Evolutionary conservation across 2,329 filamentous ascomycete species (phyloP), one percentile per base, ranked within the genome.

Genomic region (Ascochyta pisi): DNA sequence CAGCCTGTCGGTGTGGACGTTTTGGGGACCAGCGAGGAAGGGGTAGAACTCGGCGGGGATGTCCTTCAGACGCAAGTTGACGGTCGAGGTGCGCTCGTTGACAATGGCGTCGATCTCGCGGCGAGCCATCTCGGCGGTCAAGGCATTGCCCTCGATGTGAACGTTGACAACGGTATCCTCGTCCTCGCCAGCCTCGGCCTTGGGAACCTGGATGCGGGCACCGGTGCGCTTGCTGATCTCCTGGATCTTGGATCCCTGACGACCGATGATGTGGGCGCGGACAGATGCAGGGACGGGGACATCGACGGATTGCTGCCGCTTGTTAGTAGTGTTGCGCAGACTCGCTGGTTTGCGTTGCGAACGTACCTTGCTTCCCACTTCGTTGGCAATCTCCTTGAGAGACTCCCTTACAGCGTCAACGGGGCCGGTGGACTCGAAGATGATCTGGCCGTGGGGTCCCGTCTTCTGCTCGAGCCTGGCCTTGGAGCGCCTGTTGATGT

Each of bases 31-130:
- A 23, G 92, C 89, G 75, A 99, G 89, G 81, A 99, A 99, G 48
- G 94, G 94, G 78, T 95, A 99, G 77, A 95, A 96, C 73, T 96
- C 92, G 24, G 92, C 86, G 7, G 95, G 93, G 57, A 99, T 89
- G 44, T 88, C 87, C 76, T 89, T 91, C 63, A 99, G 78, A 67
- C 90, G 91, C 54, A 92, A 84, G 78, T 86, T 95, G 70, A 93
- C 85, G 65, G 89, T 94, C 51, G 91, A 89, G 49, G 90, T 88
- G 60, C 92, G 88, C 77, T 97, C 92, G 67, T 89, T 89, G 52
- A 91, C 92, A 73, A 98, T 97, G 68, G 89, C 89, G 69, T 91
- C 83, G 68, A 99, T 95, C 66, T 91, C 89, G 54, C 90, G 87
- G 58, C 87, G 87, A 52, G 95, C 95, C 76, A 92, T 86, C 62